Evolutionary conservation across 257 asterid genomes (phyloP), one percentile per base, ranked within the genome.

Genomic region (Solanum dulcamara): DNA sequence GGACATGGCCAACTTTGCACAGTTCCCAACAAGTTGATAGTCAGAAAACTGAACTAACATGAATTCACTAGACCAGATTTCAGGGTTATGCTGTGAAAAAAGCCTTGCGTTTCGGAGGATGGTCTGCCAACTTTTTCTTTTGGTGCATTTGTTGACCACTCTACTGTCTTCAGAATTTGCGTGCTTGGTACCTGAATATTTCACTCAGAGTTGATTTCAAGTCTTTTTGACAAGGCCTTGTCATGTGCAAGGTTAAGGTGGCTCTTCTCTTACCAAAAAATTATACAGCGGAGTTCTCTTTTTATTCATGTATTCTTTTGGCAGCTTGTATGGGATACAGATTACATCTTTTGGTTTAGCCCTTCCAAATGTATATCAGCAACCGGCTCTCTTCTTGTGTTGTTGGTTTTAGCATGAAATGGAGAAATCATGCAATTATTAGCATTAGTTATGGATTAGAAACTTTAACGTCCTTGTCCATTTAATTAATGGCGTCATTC

Each of bases 1-100:
- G 94, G 98, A 80, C 97, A 94, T 37, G 97, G 96, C 48, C 91
- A 88, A 17, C 99, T 96, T 86, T 94, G 99, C 90, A 90, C 93
- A 13, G 91, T 92, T 75, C 59, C 94, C 96, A 66, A 84, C 90
- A 81, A 81, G 86, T 86, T 83, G 85, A 88, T 85, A 10, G 28
- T 24, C 85, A 82, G 67, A 33, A 67, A 60, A 60, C 87, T 50
- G 33, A 80, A 20, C 51, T 22, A 51, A 55, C 33, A 37, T 50
- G 14, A 38, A 30, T 44, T 80, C 51, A 55, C 37, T 50, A 11
- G 20, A 81, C 20, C 75, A 24, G 33, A 64, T 22, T 53, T 40
- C 40, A 40, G 51, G 77, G 85, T 80, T n/a, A 20, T 33, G 12
- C 82, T 75, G 26, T 44, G 14, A 7, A 75, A 75, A 42, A 44